A percentile compares a stretch with the other conserved stretches of the same genome.
Conservation (phyloP, 2,329 filamentous ascomycete species). For the Verticillium albo-atrum region DNA sequence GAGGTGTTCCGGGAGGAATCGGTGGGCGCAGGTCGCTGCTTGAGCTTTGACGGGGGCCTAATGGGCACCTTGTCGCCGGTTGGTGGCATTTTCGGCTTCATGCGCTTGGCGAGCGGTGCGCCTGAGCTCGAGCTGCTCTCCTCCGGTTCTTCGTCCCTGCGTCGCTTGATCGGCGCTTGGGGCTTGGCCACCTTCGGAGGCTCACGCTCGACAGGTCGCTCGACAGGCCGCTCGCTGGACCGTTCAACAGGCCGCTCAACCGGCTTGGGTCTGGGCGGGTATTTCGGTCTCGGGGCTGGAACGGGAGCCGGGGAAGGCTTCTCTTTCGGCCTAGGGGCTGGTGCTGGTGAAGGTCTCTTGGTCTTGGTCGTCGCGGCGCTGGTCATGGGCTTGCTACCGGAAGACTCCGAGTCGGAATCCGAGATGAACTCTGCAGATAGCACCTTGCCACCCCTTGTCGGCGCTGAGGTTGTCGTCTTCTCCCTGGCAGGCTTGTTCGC, state of each 20-base stretch:
- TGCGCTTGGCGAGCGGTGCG: conserved; percentile 53
- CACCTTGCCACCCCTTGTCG: conserved; percentile 37
- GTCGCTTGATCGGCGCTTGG: conserved; percentile 40
- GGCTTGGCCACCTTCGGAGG: conserved; percentile 24
- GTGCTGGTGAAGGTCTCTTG: conserved; percentile 15
- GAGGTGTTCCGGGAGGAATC: conserved; percentile 27
- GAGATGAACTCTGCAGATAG: conserved; percentile 53
- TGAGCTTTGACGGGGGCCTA: conserved; percentile 23
- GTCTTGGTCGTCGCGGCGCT: conserved; percentile 24
- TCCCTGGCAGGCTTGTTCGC: conserved; percentile 31
- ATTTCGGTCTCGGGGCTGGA: conserved; percentile 20
- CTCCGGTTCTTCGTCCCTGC: conserved; percentile 43
- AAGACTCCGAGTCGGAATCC: conserved; percentile 53
- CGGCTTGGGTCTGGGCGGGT: conserved; percentile 25
- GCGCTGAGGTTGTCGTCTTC: conserved; percentile 18
- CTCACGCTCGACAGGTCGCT: conserved; percentile 16
- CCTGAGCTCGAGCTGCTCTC: conserved; percentile 58
- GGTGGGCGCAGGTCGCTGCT: conserved; percentile 43
- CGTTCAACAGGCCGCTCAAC: conserved; percentile 17
- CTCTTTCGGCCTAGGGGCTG: conserved; percentile 23
- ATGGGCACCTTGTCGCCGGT: conserved; percentile 22
- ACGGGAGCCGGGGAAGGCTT: conserved; percentile 12
- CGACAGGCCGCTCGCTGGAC: conserved; percentile 12
- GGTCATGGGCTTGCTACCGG: conserved; percentile 42
- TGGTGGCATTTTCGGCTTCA: conserved; percentile 36